These are phyloP conservation scores for Neurospora tetrasperma DNA, from an alignment of 495 filamentous ascomycete genomes.

Conservation along the genomic window DNA sequence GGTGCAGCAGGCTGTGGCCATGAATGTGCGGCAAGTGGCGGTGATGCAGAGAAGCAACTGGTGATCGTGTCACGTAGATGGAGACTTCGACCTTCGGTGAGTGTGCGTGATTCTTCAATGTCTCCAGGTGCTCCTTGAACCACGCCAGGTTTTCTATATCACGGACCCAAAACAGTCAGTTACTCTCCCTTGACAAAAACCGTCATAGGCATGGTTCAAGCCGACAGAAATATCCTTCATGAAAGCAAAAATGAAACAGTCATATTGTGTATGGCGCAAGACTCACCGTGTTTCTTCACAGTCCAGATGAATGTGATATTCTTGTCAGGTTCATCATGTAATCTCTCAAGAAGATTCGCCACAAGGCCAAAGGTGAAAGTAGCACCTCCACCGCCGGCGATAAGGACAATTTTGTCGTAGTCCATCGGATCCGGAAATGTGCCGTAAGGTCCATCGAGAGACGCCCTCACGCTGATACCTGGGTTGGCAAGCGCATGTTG, in stretches of 20 bases:
- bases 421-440: conserved; percentile 44
- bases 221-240: not conserved
- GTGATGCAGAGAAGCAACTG: conserved; percentile 5
- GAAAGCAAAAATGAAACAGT: not conserved
- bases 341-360: conserved; percentile 37
- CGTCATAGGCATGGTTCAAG: not conserved
- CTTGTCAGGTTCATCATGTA: conserved; percentile 29
- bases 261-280: not conserved
- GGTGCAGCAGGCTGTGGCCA: not conserved
- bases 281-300: conserved; percentile 39
- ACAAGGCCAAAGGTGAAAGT: conserved; percentile 48
- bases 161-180: not conserved
- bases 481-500: conserved; percentile 39
- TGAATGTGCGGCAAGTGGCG: not conserved
- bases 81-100: conserved; percentile 35
- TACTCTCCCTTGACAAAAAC: not conserved
- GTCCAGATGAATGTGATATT: conserved; percentile 48
- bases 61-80: conserved; percentile 35
- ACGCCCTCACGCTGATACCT: conserved; percentile 36
- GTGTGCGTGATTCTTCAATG: conserved; percentile 29
- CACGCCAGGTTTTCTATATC: conserved; percentile 31
- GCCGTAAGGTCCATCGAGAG: conserved; percentile 50
- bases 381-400: conserved; percentile 49
- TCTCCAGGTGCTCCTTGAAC: conserved; percentile 41
- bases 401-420: conserved; percentile 47